A percentile compares a stretch with the other conserved stretches of the same genome.
phyloP scores from a whole-genome alignment of 345 rosid genomes.

The Melastoma malabathricum region DNA sequence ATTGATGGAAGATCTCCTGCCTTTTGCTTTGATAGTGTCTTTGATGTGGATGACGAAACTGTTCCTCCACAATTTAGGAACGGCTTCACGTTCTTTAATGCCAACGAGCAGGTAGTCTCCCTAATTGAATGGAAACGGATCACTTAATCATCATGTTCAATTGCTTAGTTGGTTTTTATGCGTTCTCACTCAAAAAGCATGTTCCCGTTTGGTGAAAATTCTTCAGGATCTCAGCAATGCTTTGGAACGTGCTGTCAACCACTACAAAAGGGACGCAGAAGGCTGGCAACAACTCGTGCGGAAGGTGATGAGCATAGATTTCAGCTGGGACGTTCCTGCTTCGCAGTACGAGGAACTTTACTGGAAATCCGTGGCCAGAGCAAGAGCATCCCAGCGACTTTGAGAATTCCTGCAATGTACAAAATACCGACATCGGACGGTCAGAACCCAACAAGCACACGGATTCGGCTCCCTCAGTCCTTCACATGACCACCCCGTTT shows the following conservation, averaged over 20 bases:
- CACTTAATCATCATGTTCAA: neutral
- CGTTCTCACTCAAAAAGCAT: no score
- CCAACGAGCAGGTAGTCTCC: conserved; percentile 64
- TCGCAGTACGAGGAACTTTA: conserved; percentile 77
- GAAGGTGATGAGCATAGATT: conserved; percentile 73
- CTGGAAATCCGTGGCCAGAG: conserved; percentile 51
- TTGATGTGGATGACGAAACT: conserved; percentile 69
- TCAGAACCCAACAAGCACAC: no score
- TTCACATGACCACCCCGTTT: no score
- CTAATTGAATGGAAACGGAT: neutral
- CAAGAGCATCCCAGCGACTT: conserved; percentile 25
- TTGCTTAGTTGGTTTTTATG: no score
- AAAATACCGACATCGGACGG: no score
- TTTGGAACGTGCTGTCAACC: conserved; percentile 57
- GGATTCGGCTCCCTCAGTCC: no score
- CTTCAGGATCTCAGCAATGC: conserved; percentile 52
- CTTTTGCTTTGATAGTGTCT: conserved; percentile 37
- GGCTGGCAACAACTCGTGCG: conserved; percentile 55
- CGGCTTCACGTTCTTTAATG: conserved; percentile 56
- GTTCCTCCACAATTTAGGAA: conserved; percentile 56
- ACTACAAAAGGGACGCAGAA: conserved; percentile 31
- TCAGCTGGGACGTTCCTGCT: conserved; percentile 83
- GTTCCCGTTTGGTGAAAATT: neutral
- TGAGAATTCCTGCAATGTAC: neutral
- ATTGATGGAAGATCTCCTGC: neutral